Percentiles rank a stretch among this genome's conserved stretches.
These are phyloP conservation scores for Boletus eberwhitei DNA, from an alignment of 768 basidiomycete genomes.

Conservation along the genomic window DNA sequence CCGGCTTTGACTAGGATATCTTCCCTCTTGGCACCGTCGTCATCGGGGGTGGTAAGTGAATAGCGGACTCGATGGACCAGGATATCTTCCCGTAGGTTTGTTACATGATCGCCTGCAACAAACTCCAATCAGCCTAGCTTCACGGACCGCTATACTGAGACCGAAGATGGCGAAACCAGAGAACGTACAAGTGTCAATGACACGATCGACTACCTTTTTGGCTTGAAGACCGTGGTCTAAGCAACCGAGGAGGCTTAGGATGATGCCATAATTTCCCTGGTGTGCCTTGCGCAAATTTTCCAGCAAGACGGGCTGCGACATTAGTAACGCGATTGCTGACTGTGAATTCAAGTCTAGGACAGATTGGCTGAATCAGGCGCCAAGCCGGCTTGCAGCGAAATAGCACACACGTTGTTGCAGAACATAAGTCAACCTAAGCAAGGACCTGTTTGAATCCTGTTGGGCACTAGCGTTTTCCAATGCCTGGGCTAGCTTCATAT, in stretches of 20 bases:
- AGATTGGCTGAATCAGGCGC: neutral
- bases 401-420: constrained; percentile 65
- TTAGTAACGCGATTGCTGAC: constrained; percentile 80
- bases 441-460: constrained; percentile 72
- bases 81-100: constrained; percentile 88
- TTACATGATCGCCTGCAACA: constrained; percentile 78
- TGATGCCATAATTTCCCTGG: constrained; percentile 87
- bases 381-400: neutral
- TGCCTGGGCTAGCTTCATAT: constrained; percentile 56
- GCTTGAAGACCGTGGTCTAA: constrained; percentile 80
- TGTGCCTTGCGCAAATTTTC: constrained; percentile 89
- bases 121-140: constrained; percentile 5
- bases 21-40: constrained; percentile 50
- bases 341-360: constrained; percentile 68
- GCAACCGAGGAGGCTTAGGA: constrained; percentile 90
- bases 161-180: neutral
- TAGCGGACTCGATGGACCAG: constrained; percentile 81
- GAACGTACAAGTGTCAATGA: constrained; percentile 69
- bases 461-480: constrained; percentile 76
- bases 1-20: constrained; percentile 61
- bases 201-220: constrained; percentile 88
- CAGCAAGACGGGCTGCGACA: constrained; percentile 73
- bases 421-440: constrained; percentile 75
- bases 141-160: neutral
- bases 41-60: constrained; percentile 74